Evolutionary conservation across 768 basidiomycete species (phyloP).

Genomic region (Hemileccinum rubropunctum): DNA sequence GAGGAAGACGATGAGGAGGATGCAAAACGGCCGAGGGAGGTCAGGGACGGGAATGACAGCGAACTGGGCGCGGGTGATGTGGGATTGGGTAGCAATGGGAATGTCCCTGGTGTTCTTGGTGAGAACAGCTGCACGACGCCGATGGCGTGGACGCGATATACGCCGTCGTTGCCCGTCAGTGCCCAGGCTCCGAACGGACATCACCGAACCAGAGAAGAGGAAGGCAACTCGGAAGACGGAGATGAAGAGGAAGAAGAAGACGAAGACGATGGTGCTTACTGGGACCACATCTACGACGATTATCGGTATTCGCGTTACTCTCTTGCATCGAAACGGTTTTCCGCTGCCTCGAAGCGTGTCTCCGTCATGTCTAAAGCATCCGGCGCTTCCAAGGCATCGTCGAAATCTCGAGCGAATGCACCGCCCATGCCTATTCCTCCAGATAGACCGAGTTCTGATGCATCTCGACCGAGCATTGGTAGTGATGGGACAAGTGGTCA

Average conservation of each 20-base stretch:
- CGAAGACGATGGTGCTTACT: slow-evolving; percentile 40
- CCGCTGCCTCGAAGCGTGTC: slow-evolving; percentile 20
- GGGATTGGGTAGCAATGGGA: slow-evolving; percentile 3
- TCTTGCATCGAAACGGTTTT: slow-evolving; percentile 35
- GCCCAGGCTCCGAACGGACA: background rate
- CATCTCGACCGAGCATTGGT: slow-evolving; percentile 17
- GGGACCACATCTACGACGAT: slow-evolving; percentile 83
- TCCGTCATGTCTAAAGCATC: slow-evolving; percentile 23
- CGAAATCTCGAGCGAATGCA: slow-evolving; percentile 19
- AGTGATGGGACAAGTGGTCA: slow-evolving; percentile 19
- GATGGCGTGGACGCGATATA: slow-evolving; percentile 30
- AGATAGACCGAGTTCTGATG: slow-evolving; percentile 18
- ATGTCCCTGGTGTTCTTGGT: background rate
- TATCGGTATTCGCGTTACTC: slow-evolving; percentile 72
- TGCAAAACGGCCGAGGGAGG: slow-evolving; percentile 1
- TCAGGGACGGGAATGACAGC: background rate
- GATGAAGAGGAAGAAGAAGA: slow-evolving; percentile 18
- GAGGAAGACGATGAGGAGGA: background rate
- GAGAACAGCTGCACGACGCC: slow-evolving; percentile 9
- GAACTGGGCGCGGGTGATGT: slow-evolving; percentile 3
- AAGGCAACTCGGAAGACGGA: background rate
- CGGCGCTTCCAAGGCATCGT: slow-evolving; percentile 25
- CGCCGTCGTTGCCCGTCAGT: slow-evolving; percentile 22
- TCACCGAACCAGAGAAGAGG: slow-evolving; percentile 5
- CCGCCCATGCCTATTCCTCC: slow-evolving; percentile 28